Evolutionary conservation across 805 yeast genomes (phyloP).

Genomic region (Saccharomyces kudriavzevii): DNA sequence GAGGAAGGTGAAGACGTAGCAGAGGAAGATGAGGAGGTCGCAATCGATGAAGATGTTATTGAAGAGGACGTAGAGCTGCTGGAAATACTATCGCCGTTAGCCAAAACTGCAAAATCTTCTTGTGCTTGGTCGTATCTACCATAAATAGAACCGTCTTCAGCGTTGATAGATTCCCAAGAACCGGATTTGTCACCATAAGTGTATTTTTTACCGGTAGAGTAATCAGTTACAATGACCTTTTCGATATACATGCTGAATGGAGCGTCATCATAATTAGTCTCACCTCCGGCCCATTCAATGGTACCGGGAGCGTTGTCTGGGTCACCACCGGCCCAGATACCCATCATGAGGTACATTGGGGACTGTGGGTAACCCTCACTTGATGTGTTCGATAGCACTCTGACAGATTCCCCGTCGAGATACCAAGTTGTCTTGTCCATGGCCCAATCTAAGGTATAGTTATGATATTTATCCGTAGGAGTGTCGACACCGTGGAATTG

Average conservation of each 20-base stretch:
- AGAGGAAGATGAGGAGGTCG: constrained; percentile 7
- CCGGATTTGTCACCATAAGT: constrained; percentile 50
- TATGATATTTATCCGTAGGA: constrained; percentile 58
- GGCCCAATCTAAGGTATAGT: constrained; percentile 82
- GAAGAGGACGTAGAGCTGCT: constrained; percentile 8
- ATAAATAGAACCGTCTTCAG: constrained; percentile 50
- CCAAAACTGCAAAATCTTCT: constrained; percentile 32
- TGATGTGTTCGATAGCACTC: constrained; percentile 50
- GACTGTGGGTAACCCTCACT: constrained; percentile 78
- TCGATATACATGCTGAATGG: constrained; percentile 65
- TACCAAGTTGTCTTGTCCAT: constrained; percentile 58
- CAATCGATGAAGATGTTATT: constrained; percentile 7
- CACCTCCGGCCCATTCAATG: constrained; percentile 78
- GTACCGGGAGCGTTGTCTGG: constrained; percentile 56
- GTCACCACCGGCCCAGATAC: constrained; percentile 83
- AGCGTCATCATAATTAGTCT: constrained; percentile 52
- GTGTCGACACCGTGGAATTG: constrained; percentile 48
- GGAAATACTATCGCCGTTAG: constrained; percentile 19
- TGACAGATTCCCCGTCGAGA: constrained; percentile 58
- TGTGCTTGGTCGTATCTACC: constrained; percentile 48
- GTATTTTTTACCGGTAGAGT: constrained; percentile 56
- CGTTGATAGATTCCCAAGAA: constrained; percentile 48
- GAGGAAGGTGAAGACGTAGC: constrained; percentile 5
- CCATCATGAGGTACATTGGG: constrained; percentile 69
- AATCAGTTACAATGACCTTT: constrained; percentile 55